Evolutionary conservation across 768 basidiomycete genomes (phyloP), one percentile per base, ranked within the genome.

Genomic region (Dentipellis fragilis): DNA sequence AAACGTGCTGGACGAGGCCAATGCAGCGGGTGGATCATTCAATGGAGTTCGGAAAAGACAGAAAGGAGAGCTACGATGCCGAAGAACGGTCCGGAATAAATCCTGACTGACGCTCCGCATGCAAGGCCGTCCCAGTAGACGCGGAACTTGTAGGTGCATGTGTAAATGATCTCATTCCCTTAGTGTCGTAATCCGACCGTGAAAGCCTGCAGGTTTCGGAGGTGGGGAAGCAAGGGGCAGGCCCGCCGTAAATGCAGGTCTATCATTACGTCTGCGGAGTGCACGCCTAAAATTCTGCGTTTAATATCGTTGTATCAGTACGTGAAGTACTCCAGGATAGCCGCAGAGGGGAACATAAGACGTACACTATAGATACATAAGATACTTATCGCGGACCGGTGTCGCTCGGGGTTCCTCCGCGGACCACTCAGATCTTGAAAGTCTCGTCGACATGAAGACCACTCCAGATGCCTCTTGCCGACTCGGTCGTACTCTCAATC

Each of bases 401-500:
- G 19, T n/a, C 3, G 16, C 42, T 17, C 19, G 8, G n/a, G 42
- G 42, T 6, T 19, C n/a, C 17, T n/a, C 8, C n/a, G 42, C 16
- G n/a, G 14, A 29, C 35, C 22, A 57, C 38, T 67, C 61, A 78
- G 65, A 81, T 75, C 57, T 71, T 73, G 72, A 76, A 80, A 16
- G 86, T 84, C 55, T 84, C 79, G 63, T 83, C 80, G 21, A 49
- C 48, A 63, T 94, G 92, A 59, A 93, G 70, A 17, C 91, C 89
- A 66, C 85, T 88, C 91, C 90, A 93, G 60, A 93, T 89, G 53
- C 92, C 92, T 67, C 92, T 83, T 10, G 88, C 76, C 16, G 89
- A 79, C 71, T 89, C 87, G 51, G 85, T 83, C 29, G 79, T 80
- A 65, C 87, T 89, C 74, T 89, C 83, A 29, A 95, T 85, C 16